Percentiles rank a stretch among this genome's conserved stretches.
phyloP scores from a whole-genome alignment of 345 rosid species.

The Carallia pectinifolia region DNA sequence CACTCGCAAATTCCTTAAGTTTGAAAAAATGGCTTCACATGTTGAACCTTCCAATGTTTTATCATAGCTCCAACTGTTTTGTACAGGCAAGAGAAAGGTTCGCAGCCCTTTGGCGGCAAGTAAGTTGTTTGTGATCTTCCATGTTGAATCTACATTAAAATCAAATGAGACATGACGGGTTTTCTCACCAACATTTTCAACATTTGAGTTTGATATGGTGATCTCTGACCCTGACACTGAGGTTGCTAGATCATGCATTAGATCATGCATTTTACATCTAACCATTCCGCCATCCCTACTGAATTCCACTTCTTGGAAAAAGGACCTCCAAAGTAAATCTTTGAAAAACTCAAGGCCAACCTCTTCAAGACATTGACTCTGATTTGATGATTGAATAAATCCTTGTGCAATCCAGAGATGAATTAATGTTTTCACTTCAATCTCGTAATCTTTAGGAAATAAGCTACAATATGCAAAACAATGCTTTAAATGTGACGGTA shows the following conservation, averaged over 20 bases:
- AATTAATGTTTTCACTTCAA: conserved; percentile 21
- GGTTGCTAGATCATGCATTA: neutral
- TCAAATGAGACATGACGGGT: neutral
- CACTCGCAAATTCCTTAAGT: neutral
- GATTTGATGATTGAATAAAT: conserved; percentile 11
- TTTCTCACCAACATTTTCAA: neutral
- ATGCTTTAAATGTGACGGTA: conserved; percentile 39
- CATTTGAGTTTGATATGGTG: neutral
- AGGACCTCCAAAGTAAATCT: conserved; percentile 8
- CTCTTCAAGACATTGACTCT: conserved; percentile 11
- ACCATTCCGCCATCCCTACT: neutral
- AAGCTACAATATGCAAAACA: conserved; percentile 45
- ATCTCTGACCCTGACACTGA: neutral
- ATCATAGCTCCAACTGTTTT: neutral
- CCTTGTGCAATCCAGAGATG: conserved; percentile 34
- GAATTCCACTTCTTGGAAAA: conserved; percentile 12
- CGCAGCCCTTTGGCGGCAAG: neutral
- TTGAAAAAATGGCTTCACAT: neutral
- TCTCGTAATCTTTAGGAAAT: conserved; percentile 35
- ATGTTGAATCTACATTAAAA: neutral
- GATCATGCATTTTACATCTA: neutral
- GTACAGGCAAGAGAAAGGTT: neutral
- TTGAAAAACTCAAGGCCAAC: conserved; percentile 18
- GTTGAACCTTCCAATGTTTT: neutral
- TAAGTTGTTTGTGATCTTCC: too few relatives aligned